These are phyloP conservation scores for Galerina marginata DNA, from an alignment of 768 basidiomycete species.

Conservation along the genomic window DNA sequence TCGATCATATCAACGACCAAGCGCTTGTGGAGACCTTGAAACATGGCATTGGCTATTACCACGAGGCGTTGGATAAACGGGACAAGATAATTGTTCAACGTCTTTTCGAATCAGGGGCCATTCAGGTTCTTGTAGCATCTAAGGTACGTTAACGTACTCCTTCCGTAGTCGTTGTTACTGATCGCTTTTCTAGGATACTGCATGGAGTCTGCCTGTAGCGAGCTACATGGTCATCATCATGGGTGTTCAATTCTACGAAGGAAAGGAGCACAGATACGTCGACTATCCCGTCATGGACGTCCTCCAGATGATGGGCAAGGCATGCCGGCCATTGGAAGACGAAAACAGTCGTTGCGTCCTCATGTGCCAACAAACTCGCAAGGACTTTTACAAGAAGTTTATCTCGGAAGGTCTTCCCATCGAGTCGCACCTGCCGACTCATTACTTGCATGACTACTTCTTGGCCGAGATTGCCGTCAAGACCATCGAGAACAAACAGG, in stretches of 20 bases:
- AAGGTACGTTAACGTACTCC: constrained; percentile 59
- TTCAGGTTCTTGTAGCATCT: constrained; percentile 93
- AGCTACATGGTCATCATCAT: constrained; percentile 99
- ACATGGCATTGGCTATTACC: constrained; percentile 94
- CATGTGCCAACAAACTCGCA: constrained; percentile 97
- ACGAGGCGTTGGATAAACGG: constrained; percentile 90
- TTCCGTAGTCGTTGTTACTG: not conserved
- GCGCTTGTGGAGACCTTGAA: constrained; percentile 80
- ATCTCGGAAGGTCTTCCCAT: constrained; percentile 96
- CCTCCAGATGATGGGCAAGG: constrained; percentile 99
- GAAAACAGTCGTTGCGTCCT: constrained; percentile 91
- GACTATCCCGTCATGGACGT: constrained; percentile 99
- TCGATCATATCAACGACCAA: constrained; percentile 82
- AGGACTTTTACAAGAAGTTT: constrained; percentile 99
- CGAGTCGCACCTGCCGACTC: constrained; percentile 91
- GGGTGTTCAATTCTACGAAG: constrained; percentile 98
- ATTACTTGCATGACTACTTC: constrained; percentile 95
- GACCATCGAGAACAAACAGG: constrained; percentile 99
- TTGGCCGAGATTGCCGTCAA: constrained; percentile 97
- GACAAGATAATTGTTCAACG: constrained; percentile 95
- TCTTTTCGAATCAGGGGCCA: constrained; percentile 91
- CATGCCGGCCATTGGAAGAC: constrained; percentile 89
- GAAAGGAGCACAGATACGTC: constrained; percentile 96
- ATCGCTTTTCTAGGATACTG: constrained; percentile 70
- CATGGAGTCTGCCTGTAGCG: constrained; percentile 93